Evolutionary conservation across 108 stramenopile genomes (phyloP).

Genomic region (Cyclotella atomus): DNA sequence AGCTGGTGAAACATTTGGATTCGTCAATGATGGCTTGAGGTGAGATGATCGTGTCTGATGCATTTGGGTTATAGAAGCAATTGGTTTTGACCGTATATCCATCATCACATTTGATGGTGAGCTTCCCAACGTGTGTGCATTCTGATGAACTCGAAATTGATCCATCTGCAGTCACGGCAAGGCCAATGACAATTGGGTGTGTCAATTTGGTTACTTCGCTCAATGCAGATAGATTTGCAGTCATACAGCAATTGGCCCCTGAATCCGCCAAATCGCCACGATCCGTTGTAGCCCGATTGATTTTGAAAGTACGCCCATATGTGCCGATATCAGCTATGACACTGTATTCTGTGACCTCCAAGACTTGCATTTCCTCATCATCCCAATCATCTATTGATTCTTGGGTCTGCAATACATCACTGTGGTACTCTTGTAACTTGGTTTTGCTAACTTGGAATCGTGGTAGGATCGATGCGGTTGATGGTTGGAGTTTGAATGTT

Average conservation of each 20-base stretch:
- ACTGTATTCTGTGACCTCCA: neutral
- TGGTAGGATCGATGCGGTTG: too few relatives aligned
- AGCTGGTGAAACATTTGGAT: neutral
- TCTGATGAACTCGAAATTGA: neutral
- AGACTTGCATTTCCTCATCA: too few relatives aligned
- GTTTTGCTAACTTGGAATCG: neutral
- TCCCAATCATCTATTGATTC: too few relatives aligned
- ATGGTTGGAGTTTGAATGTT: neutral
- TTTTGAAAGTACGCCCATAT: neutral
- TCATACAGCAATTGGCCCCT: slow-evolving; percentile 2
- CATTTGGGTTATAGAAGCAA: slow-evolving; percentile 5
- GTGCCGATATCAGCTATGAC: too few relatives aligned
- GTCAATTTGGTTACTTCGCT: neutral
- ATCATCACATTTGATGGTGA: neutral
- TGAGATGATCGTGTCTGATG: too few relatives aligned
- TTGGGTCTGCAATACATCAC: too few relatives aligned
- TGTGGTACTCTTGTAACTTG: too few relatives aligned
- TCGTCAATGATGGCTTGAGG: neutral
- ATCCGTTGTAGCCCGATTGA: neutral
- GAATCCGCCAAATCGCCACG: neutral
- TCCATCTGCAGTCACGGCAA: neutral
- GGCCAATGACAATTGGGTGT: neutral
- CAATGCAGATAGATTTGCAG: neutral
- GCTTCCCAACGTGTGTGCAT: neutral
- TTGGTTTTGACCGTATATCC: neutral